Evolutionary conservation across 2,329 filamentous ascomycete species (phyloP).

Genomic region (Dryadomyces sulphureus): DNA sequence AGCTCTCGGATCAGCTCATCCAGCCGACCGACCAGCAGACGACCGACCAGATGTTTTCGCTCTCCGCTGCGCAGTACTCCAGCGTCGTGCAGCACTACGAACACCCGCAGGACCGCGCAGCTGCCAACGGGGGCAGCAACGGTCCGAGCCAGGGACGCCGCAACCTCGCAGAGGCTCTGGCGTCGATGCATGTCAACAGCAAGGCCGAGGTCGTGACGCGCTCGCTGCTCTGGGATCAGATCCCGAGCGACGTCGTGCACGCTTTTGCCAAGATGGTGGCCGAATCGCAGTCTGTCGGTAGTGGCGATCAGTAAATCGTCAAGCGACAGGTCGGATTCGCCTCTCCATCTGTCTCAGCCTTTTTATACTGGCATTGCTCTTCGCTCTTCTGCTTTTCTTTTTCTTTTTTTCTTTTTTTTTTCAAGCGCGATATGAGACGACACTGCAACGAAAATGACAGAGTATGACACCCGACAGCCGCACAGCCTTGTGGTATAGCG

Average conservation of each 20-base stretch:
- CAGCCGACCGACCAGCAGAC: constrained; percentile 72
- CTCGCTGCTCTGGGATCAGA: constrained; percentile 86
- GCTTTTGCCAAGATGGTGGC: constrained; percentile 87
- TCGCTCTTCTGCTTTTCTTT: neutral
- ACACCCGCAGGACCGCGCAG: constrained; percentile 4
- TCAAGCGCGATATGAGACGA: constrained; percentile 4
- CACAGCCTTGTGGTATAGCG: neutral
- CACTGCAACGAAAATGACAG: constrained; percentile 1
- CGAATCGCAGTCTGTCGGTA: constrained; percentile 38
- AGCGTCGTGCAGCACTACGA: constrained; percentile 43
- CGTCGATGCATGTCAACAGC: constrained; percentile 57
- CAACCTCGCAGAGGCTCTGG: constrained; percentile 67
- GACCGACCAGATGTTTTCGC: constrained; percentile 73
- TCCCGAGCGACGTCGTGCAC: constrained; percentile 78
- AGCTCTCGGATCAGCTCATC: constrained; percentile 53
- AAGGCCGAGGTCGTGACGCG: constrained; percentile 88
- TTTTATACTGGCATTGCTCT: constrained; percentile 13
- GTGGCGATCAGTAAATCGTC: constrained; percentile 3
- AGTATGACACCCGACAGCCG: neutral
- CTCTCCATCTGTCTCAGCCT: constrained; percentile 14
- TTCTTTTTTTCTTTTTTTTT: neutral
- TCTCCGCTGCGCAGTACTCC: constrained; percentile 80
- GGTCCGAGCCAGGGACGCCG: constrained; percentile 49
- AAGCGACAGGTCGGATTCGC: neutral
- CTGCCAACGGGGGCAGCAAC: neutral